Percentiles rank a stretch among this genome's conserved stretches.
These are phyloP conservation scores for Pythium apleroticum DNA, from an alignment of 352 stramenopile genomes.

Conservation along the genomic window DNA sequence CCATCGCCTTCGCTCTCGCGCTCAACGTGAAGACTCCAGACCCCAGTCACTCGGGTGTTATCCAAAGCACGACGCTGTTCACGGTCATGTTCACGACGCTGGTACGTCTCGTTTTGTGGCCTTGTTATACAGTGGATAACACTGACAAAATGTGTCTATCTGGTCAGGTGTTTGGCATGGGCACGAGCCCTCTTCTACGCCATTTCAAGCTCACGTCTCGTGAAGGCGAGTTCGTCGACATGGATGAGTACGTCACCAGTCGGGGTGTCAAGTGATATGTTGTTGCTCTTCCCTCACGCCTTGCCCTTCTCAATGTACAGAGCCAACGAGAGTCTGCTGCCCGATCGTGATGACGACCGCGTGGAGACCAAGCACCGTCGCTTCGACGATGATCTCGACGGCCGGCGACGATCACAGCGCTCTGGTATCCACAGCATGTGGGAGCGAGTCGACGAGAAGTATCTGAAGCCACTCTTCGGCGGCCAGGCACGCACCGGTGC, in stretches of 20 bases:
- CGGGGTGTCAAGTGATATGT: too few species aligned
- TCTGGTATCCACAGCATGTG: constrained; percentile 31
- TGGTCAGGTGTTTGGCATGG: constrained; percentile 37
- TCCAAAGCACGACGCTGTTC: constrained; percentile 56
- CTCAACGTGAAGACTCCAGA: constrained; percentile 57
- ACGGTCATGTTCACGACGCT: constrained; percentile 57
- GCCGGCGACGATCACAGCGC: constrained; percentile 32
- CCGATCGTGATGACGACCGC: constrained; percentile 49
- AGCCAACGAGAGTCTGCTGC: constrained; percentile 54
- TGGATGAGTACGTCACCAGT: neutral
- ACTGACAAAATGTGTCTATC: neutral
- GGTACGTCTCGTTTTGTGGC: neutral
- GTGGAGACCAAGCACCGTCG: constrained; percentile 20
- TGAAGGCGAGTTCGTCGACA: constrained; percentile 13
- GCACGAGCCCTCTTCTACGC: constrained; percentile 41
- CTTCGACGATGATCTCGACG: constrained; percentile 27
- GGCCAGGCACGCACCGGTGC: constrained; percentile 15
- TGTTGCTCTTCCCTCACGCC: too few species aligned
- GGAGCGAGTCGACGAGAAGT: constrained; percentile 29
- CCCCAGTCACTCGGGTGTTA: constrained; percentile 34
- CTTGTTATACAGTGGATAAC: neutral
- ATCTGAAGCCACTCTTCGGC: constrained; percentile 32
- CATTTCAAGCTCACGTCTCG: constrained; percentile 26
- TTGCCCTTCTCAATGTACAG: constrained; percentile 28
- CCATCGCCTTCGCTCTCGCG: constrained; percentile 91